phyloP scores from a whole-genome alignment of 2,329 filamentous ascomycete species.

The Colletotrichum somersetense region DNA sequence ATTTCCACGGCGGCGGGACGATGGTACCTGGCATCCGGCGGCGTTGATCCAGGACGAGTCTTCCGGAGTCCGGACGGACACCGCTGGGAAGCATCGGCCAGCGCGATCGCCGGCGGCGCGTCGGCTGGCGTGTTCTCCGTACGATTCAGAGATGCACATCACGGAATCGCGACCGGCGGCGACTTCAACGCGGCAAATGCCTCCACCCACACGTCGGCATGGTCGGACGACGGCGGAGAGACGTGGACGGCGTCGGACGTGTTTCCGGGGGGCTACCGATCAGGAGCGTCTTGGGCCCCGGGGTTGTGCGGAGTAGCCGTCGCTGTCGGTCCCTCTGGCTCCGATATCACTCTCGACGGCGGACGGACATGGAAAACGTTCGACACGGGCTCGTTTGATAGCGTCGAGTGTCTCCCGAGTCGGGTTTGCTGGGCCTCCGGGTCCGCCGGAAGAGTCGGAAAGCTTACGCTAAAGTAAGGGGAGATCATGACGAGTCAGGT shows the following conservation, averaged over 20 bases:
- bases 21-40: slow-evolving; percentile 49
- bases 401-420: slow-evolving; percentile 48
- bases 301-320: slow-evolving; percentile 46
- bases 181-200: slow-evolving; percentile 47
- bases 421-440: slow-evolving; percentile 51
- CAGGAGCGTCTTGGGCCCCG: slow-evolving; percentile 48
- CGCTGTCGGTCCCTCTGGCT: slow-evolving; percentile 51
- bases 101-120: slow-evolving; percentile 46
- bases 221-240: slow-evolving; percentile 49
- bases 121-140: slow-evolving; percentile 51
- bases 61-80: slow-evolving; percentile 47
- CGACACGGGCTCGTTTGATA: slow-evolving; percentile 50
- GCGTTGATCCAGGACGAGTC: slow-evolving; percentile 47
- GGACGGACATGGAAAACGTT: slow-evolving; percentile 48
- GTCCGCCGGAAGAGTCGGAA: slow-evolving; percentile 46
- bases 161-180: slow-evolving; percentile 50
- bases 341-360: slow-evolving; percentile 49
- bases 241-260: slow-evolving; percentile 46
- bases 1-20: slow-evolving; percentile 46
- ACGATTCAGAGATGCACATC: slow-evolving; percentile 47
- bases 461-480: slow-evolving; percentile 24
- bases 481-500: neutral
- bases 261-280: slow-evolving; percentile 51
- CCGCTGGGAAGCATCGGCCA: slow-evolving; percentile 47
- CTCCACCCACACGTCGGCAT: slow-evolving; percentile 45